Evolutionary conservation across 1,139 yeast species (phyloP).

Genomic region (Komagataea norvegica): DNA sequence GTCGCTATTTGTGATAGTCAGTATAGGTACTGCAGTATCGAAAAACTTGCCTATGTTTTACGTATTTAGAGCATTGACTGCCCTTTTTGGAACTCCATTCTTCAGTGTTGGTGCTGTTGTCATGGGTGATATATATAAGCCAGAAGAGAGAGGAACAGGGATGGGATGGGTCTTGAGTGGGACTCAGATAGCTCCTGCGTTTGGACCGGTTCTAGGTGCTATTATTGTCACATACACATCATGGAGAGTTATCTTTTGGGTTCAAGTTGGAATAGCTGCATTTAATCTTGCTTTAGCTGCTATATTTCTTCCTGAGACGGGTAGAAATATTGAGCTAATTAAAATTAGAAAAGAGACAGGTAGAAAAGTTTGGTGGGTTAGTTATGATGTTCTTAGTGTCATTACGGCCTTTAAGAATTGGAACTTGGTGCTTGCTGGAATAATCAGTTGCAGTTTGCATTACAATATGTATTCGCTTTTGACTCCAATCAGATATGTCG

Average conservation of each 20-base stretch:
- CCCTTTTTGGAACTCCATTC: slow-evolving; percentile 48
- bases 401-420: slow-evolving; percentile 37
- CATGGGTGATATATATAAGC: slow-evolving; percentile 43
- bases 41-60: slow-evolving; percentile 46
- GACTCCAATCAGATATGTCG: slow-evolving; percentile 50
- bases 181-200: slow-evolving; percentile 44
- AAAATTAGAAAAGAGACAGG: slow-evolving; percentile 19
- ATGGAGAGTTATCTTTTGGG: slow-evolving; percentile 49
- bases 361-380: slow-evolving; percentile 37
- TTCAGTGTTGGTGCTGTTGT: slow-evolving; percentile 45
- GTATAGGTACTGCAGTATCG: slow-evolving; percentile 40
- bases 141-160: slow-evolving; percentile 42
- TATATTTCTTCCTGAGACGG: slow-evolving; percentile 40
- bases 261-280: slow-evolving; percentile 40
- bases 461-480: slow-evolving; percentile 46
- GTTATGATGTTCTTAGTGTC: slow-evolving; percentile 35
- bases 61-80: slow-evolving; percentile 42
- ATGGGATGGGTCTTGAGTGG: slow-evolving; percentile 42
- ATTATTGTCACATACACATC: slow-evolving; percentile 41
- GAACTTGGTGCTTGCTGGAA: slow-evolving; percentile 41
- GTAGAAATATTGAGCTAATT: slow-evolving; percentile 27
- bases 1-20: slow-evolving; percentile 31
- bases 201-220: slow-evolving; percentile 45
- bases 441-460: slow-evolving; percentile 36
- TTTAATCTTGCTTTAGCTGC: slow-evolving; percentile 30